phyloP scores from a whole-genome alignment of 2,329 filamentous ascomycete genomes.

The Aureobasidium pullulans region DNA sequence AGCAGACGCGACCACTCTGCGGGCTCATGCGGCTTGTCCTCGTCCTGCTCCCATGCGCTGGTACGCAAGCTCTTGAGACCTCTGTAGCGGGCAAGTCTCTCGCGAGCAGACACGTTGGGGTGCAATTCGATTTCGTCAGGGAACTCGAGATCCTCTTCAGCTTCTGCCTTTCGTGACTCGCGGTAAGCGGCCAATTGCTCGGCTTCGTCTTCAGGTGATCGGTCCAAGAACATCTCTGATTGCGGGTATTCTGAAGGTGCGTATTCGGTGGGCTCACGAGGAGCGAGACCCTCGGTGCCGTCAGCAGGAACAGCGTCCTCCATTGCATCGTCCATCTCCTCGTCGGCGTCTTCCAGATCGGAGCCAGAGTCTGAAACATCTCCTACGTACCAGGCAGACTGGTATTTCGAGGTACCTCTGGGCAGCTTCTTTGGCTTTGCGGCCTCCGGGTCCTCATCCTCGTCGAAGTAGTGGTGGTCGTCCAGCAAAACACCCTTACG shows the following conservation, averaged over 20 bases:
- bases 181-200: conserved; percentile 77
- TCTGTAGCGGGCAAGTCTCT: conserved; percentile 78
- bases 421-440: conserved; percentile 67
- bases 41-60: conserved; percentile 80
- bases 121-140: conserved; percentile 95
- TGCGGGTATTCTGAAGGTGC: conserved; percentile 80
- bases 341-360: conserved; percentile 60
- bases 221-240: conserved; percentile 83
- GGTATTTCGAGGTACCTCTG: conserved; percentile 86
- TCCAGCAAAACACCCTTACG: conserved; percentile 84
- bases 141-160: conserved; percentile 86
- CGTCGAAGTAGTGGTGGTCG: conserved; percentile 96
- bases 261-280: conserved; percentile 51
- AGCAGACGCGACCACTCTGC: conserved; percentile 83
- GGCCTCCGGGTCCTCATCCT: conserved; percentile 55
- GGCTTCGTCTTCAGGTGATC: conserved; percentile 73
- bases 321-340: conserved; percentile 52
- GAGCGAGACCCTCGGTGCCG: conserved; percentile 61
- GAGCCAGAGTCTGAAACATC: conserved; percentile 79
- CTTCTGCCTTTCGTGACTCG: conserved; percentile 68
- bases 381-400: conserved; percentile 86
- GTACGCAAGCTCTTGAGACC: conserved; percentile 86
- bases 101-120: conserved; percentile 76
- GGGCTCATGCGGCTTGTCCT: conserved; percentile 80
- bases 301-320: conserved; percentile 62